phyloP scores from a whole-genome alignment of 441 rosid species.

The Geranium incanum region DNA sequence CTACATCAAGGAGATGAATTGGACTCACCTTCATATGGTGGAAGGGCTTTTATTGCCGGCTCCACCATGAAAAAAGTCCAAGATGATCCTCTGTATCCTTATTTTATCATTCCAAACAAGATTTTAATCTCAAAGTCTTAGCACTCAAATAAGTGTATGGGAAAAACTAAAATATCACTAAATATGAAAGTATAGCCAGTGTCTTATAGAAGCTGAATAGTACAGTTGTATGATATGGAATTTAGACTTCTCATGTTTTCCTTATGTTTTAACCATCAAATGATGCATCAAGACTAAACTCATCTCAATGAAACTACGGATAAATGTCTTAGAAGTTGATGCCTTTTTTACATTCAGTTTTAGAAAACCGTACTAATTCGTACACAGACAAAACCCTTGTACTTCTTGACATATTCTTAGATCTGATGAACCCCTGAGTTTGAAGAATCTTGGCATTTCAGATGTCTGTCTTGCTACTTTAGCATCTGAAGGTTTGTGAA shows the following conservation, averaged over 20 bases:
- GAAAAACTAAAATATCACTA: background rate
- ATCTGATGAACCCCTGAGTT: slow-evolving; percentile 56
- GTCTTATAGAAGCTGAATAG: background rate
- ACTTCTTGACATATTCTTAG: slow-evolving; percentile 35
- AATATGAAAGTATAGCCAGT: background rate
- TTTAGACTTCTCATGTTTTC: background rate
- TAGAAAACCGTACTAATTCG: background rate
- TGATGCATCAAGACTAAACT: background rate
- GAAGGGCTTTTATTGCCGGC: slow-evolving; percentile 11
- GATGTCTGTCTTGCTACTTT: slow-evolving; percentile 73
- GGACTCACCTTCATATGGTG: slow-evolving; percentile 19
- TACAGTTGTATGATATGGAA: background rate
- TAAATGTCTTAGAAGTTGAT: background rate
- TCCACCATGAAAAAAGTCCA: slow-evolving; percentile 40
- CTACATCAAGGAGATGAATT: slow-evolving; percentile 25
- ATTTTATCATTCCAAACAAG: background rate
- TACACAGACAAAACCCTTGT: background rate
- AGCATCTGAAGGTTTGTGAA: slow-evolving; percentile 51
- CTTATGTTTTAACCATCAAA: background rate
- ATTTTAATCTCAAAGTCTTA: background rate
- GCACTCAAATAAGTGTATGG: background rate
- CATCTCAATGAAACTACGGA: background rate
- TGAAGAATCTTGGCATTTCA: slow-evolving; percentile 70
- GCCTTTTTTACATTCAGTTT: background rate
- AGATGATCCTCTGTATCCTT: slow-evolving; percentile 72